Evolutionary conservation across 192 early-diverging fungal genomes (phyloP), one percentile per base, ranked within the genome.

Genomic region (Coemansia sp.): DNA sequence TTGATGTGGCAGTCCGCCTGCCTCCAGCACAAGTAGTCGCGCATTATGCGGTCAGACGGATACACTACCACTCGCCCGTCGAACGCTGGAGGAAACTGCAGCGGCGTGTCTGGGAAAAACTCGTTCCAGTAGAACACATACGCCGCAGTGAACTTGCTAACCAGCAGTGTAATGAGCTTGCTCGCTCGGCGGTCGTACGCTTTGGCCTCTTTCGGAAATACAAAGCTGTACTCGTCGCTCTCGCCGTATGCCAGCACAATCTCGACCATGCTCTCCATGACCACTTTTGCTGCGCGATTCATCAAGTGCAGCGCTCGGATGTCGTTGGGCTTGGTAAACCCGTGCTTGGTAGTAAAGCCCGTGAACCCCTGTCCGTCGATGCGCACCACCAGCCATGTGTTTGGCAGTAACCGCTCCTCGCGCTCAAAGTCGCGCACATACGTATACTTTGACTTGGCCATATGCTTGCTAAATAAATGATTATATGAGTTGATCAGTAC

Each of bases 1-100:
- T 96, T 96, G 79, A 96, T 95, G 73, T 95, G 95, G 69, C 94
- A 97, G 73, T 98, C 96, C 16, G 90, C 96, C 73, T 98, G 96
- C 33, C 97, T 83, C 97, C 97, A 99, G 52, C 85, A 79, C 64
- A 99, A 84, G 78, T 99, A 99, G 82, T 99, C 97, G 71, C 92
- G 88, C 67, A 99, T 64, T 55, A 92, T 93, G 50, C 89, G 70
- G 41, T 90, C 87, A 2, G 87, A 87, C 18, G 97, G 97, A 76
- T 99, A 99, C 36, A 86, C 80, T 7, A 99, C 95, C 10, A 89
- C 89, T 1, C 97, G 88, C 24, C 90, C 91, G 85, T 99, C 97
- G 78, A 99, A 99, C 27, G 90, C 89, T 4, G 97, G 97, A 27
- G 93, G 89, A 64, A 92, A 91, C 72, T 83, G 70, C 64, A 97